Conservation (phyloP, 352 stramenopile genomes). For the Sclerospora graminicola region DNA sequence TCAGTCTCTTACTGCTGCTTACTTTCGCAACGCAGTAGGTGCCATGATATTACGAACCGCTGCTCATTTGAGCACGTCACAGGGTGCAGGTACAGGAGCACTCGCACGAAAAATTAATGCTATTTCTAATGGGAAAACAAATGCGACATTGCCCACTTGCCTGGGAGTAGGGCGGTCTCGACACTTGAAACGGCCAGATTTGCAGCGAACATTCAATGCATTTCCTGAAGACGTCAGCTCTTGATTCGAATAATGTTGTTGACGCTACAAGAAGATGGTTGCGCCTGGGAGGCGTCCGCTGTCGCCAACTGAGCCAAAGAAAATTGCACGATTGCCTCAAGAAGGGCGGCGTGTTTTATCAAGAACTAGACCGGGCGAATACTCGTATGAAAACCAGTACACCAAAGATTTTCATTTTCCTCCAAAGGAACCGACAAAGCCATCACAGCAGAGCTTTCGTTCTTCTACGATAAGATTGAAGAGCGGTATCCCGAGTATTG, state of each 20-base stretch:
- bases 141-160: constrained; percentile 71
- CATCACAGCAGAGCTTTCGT: no score
- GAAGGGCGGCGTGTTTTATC: constrained; percentile 78
- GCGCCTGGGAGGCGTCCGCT: constrained; percentile 69
- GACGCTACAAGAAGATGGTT: constrained; percentile 84
- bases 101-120: constrained; percentile 73
- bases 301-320: no score
- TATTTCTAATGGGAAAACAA: constrained; percentile 85
- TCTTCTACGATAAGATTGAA: no score
- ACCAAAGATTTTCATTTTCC: no score
- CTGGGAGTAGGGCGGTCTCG: constrained; percentile 73
- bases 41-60: constrained; percentile 87
- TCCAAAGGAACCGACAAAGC: no score
- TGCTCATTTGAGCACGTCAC: no score
- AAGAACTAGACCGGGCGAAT: constrained; percentile 74
- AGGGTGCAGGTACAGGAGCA: no score
- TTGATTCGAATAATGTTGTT: constrained; percentile 79
- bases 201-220: constrained; percentile 73
- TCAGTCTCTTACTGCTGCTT: constrained; percentile 85
- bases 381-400: no score
- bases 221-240: constrained; percentile 78
- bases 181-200: constrained; percentile 80
- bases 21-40: constrained; percentile 86
- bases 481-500: no score
- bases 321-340: constrained; percentile 44